Conservation (phyloP, 306 rosid species). For the Potentilla sterilis region DNA sequence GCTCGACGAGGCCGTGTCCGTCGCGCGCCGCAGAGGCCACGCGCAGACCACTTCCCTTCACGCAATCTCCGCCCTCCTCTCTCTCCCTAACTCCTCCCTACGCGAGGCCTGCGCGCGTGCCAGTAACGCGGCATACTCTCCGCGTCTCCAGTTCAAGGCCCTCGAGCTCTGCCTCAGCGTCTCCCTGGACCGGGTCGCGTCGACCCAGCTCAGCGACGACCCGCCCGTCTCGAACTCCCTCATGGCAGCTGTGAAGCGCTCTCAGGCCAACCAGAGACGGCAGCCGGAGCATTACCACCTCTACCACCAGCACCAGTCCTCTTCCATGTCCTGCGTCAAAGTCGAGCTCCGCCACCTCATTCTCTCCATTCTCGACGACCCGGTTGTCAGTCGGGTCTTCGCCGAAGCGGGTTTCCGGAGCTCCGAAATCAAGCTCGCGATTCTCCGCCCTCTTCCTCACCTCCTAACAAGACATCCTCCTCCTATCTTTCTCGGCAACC, state of each 20-base stretch:
- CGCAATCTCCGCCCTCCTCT: constrained; percentile 76
- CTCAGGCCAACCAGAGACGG: constrained; percentile 90
- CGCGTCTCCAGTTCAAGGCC: constrained; percentile 87
- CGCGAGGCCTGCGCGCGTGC: constrained; percentile 89
- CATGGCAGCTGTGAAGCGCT: constrained; percentile 96
- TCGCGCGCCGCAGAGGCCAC: constrained; percentile 87
- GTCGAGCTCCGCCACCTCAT: constrained; percentile 88
- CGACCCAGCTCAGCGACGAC: constrained; percentile 52
- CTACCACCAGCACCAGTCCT: constrained; percentile 63
- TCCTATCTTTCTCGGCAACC: constrained; percentile 55
- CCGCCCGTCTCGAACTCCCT: constrained; percentile 96
- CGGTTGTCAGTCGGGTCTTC: constrained; percentile 90
- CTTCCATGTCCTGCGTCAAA: constrained; percentile 64
- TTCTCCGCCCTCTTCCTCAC: constrained; percentile 71
- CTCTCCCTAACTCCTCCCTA: constrained; percentile 59
- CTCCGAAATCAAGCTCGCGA: constrained; percentile 82
- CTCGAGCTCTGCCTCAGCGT: constrained; percentile 83
- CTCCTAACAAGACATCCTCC: constrained; percentile 64
- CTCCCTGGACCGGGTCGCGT: constrained; percentile 73
- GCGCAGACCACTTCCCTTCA: constrained; percentile 93
- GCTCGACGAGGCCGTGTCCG: constrained; percentile 86
- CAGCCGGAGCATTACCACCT: constrained; percentile 84
- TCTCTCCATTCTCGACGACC: constrained; percentile 85
- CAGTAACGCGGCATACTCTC: constrained; percentile 72
- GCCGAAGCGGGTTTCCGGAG: constrained; percentile 97